Evolutionary conservation across 768 basidiomycete species (phyloP).

Genomic region (Rubroboletus pulcherrimus): DNA sequence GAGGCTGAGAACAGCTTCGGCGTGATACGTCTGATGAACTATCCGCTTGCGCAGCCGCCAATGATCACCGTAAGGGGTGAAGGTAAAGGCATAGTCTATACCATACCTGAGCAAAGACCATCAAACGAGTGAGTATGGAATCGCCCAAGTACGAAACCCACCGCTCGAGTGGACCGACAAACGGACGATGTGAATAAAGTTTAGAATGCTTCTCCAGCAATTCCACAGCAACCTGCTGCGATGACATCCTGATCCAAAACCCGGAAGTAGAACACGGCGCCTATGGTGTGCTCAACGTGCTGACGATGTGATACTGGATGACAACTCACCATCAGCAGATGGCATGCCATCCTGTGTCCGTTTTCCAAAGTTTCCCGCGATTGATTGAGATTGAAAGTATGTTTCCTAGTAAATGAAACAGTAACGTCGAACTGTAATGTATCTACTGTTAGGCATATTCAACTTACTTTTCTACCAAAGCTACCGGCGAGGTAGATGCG

Average conservation of each 20-base stretch:
- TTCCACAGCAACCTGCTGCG: background rate
- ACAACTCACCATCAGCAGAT: background rate
- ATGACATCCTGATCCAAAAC: background rate
- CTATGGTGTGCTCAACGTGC: background rate
- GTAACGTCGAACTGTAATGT: no score
- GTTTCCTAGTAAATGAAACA: background rate
- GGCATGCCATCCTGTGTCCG: background rate
- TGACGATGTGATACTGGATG: background rate
- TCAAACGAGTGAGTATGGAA: background rate
- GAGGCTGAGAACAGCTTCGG: background rate
- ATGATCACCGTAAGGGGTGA: slow-evolving; percentile 4
- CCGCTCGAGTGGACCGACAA: background rate
- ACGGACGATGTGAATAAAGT: background rate
- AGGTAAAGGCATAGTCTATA: background rate
- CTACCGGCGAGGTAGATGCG: no score
- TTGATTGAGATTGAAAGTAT: background rate
- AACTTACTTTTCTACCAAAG: background rate
- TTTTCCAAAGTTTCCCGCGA: background rate
- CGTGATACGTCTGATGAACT: slow-evolving; percentile 3
- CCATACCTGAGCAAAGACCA: slow-evolving; percentile 5
- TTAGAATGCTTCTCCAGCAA: background rate
- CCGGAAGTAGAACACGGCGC: background rate
- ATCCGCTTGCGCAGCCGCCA: slow-evolving; percentile 3
- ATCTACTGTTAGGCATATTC: background rate
- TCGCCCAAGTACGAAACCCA: background rate